These are phyloP conservation scores for Solanum boliviense DNA, from an alignment of 257 asterid genomes.

Conservation along the genomic window DNA sequence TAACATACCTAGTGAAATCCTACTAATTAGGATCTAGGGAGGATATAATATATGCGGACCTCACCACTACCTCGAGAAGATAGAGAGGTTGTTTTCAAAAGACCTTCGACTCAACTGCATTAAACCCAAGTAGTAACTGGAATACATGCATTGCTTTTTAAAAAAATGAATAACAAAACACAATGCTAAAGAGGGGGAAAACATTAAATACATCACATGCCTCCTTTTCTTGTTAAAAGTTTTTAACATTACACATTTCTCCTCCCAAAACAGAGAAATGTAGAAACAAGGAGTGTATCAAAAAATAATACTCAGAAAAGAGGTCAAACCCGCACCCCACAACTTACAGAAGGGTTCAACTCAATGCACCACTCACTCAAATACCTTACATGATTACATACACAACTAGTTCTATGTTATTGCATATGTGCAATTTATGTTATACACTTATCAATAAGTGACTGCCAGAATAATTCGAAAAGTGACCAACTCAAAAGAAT, in stretches of 20 bases:
- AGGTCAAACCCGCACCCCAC: not conserved
- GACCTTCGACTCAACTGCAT: not conserved
- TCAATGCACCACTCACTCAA: not conserved
- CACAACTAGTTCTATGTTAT: not conserved
- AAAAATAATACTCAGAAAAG: not conserved
- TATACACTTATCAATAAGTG: not conserved
- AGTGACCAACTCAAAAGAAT: not conserved
- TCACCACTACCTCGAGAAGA: not conserved
- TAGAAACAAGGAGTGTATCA: not conserved
- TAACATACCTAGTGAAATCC: not conserved
- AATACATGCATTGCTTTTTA: not conserved
- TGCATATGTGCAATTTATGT: not conserved
- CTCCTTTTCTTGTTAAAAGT: not conserved
- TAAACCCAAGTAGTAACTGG: not conserved
- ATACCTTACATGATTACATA: not conserved
- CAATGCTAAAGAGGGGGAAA: not conserved
- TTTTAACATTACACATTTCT: not conserved
- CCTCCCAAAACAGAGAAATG: not conserved
- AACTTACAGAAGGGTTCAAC: not conserved
- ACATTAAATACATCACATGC: not conserved
- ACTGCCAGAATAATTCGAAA: not conserved
- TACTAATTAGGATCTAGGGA: no score
- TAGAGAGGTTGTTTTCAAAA: not conserved
- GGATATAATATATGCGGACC: not conserved
- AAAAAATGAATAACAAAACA: not conserved